These are phyloP conservation scores for Metarhizium guizhouense DNA, from an alignment of 2,329 filamentous ascomycete species.

Conservation along the genomic window DNA sequence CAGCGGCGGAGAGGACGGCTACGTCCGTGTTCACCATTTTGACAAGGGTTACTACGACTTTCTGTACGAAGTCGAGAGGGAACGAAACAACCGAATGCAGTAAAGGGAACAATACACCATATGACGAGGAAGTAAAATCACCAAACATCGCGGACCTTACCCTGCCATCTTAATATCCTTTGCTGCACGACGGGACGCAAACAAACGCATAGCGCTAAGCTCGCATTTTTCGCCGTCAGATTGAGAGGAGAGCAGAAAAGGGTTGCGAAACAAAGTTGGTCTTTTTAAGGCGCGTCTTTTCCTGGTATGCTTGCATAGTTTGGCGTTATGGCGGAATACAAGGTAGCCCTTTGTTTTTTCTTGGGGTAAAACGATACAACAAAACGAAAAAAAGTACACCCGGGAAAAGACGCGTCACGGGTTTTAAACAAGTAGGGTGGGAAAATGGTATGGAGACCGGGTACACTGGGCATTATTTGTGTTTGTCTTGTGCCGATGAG, in stretches of 20 bases:
- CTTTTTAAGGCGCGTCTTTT: conserved; percentile 15
- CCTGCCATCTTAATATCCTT: neutral
- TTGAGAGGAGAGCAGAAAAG: neutral
- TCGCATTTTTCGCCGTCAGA: neutral
- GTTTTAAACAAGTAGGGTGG: neutral
- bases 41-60: conserved; percentile 99
- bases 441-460: too few relatives aligned
- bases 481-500: neutral
- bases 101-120: conserved; percentile 6
- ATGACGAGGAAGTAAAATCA: neutral
- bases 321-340: conserved; percentile 24
- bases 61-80: conserved; percentile 95
- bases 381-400: neutral
- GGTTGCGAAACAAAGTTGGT: neutral
- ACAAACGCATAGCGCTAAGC: neutral
- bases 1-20: conserved; percentile 94
- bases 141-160: neutral
- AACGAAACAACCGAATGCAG: conserved; percentile 45
- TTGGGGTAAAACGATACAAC: neutral
- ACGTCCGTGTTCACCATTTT: conserved; percentile 96
- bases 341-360: conserved; percentile 5
- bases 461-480: too few relatives aligned
- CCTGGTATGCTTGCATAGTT: conserved; percentile 32
- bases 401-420: neutral
- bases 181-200: neutral